These are phyloP conservation scores for Penicillium sp. DNA, from an alignment of 2,329 filamentous ascomycete genomes.

Conservation along the genomic window DNA sequence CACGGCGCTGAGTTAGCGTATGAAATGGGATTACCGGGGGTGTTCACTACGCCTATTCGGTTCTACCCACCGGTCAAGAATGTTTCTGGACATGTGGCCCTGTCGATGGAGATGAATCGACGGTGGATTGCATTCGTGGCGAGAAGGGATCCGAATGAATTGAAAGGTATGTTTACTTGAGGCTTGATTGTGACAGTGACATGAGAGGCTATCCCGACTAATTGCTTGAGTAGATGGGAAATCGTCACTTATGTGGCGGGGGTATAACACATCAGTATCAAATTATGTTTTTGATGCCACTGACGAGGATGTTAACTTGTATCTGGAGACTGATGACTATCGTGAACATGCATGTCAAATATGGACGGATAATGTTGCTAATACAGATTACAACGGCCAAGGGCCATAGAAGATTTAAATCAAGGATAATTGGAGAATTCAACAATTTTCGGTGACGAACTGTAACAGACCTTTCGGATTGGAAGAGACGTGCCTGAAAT, in stretches of 20 bases:
- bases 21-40: not conserved
- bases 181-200: not conserved
- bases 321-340: not conserved
- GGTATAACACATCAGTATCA: not conserved
- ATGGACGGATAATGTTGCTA: not conserved
- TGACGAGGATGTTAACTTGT: not conserved
- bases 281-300: not conserved
- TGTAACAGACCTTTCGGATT: too few species aligned
- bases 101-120: conserved; percentile 1
- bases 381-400: not conserved
- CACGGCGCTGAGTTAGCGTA: not conserved
- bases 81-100: not conserved
- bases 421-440: not conserved
- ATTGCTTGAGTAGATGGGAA: not conserved
- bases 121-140: not conserved
- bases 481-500: too few species aligned
- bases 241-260: not conserved
- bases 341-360: not conserved
- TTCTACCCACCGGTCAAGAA: not conserved
- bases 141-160: not conserved
- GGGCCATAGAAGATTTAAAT: not conserved
- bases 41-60: not conserved
- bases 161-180: not conserved
- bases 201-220: not conserved
- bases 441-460: not conserved